Conservation (phyloP, 1,139 yeast species). For the Lodderomyces orthopsilosis region DNA sequence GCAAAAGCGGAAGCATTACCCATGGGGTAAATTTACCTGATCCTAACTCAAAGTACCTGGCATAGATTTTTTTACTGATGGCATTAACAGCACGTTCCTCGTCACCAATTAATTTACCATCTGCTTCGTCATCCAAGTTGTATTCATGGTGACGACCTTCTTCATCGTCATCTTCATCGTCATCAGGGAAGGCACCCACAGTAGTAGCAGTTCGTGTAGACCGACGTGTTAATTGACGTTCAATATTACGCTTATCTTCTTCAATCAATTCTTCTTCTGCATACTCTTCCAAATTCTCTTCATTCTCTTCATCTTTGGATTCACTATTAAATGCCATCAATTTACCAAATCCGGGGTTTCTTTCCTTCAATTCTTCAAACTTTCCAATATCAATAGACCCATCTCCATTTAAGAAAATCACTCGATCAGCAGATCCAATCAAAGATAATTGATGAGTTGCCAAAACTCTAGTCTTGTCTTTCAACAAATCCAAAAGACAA, state of each 20-base stretch:
- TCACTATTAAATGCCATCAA: constrained; percentile 46
- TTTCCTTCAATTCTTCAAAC: constrained; percentile 31
- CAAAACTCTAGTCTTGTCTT: constrained; percentile 39
- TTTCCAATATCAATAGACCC: constrained; percentile 40
- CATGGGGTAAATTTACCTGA: constrained; percentile 42
- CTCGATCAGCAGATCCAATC: constrained; percentile 39
- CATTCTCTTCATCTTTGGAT: constrained; percentile 22
- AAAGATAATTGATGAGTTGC: constrained; percentile 49
- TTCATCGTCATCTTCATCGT: constrained; percentile 18
- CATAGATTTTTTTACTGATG: constrained; percentile 29
- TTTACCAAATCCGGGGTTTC: constrained; percentile 44
- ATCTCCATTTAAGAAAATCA: constrained; percentile 44
- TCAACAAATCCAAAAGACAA: constrained; percentile 35
- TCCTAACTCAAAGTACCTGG: constrained; percentile 53
- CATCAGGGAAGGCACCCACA: constrained; percentile 6
- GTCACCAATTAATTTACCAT: constrained; percentile 31
- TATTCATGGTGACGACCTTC: constrained; percentile 18
- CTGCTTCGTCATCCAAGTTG: constrained; percentile 23
- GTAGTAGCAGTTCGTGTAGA: constrained; percentile 7
- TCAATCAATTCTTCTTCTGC: constrained; percentile 17
- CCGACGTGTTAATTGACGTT: constrained; percentile 17
- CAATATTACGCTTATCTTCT: constrained; percentile 20
- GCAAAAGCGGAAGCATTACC: constrained; percentile 22
- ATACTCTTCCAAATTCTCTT: constrained; percentile 12
- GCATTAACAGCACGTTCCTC: constrained; percentile 42